These are phyloP conservation scores for Sordariomycetes sp. DNA, from an alignment of 2,329 filamentous ascomycete species.

Conservation along the genomic window DNA sequence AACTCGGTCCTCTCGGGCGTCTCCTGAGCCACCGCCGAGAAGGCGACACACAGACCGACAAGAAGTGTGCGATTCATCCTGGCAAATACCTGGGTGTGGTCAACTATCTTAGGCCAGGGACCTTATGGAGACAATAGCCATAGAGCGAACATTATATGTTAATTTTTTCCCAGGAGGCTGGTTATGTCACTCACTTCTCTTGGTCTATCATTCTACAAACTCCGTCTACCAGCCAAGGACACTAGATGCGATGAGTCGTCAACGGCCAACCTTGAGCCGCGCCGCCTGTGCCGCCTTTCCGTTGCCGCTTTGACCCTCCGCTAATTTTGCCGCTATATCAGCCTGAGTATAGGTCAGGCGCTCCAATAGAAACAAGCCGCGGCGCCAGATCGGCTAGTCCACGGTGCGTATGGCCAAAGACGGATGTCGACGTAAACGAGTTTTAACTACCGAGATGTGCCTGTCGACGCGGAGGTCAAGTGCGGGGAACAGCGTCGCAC, in stretches of 20 bases:
- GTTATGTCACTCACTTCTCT: not conserved
- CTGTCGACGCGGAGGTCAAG: not conserved
- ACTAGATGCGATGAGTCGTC: not conserved
- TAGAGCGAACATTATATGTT: not conserved
- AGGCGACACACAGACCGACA: not conserved
- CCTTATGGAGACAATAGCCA: not conserved
- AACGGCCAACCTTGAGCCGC: not conserved
- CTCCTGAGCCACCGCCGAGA: not conserved
- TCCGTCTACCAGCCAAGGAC: not conserved
- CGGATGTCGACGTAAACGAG: not conserved
- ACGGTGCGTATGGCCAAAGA: not conserved
- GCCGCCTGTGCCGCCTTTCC: not conserved
- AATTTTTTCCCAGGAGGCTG: not conserved
- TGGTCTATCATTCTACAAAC: not conserved
- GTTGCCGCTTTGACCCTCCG: not conserved
- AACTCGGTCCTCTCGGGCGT: slow-evolving; percentile 7
- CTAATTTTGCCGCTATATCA: not conserved
- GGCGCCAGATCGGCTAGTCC: not conserved
- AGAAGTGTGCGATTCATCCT: not conserved
- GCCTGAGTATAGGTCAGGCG: not conserved
- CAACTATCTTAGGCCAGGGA: not conserved
- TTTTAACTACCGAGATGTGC: not conserved
- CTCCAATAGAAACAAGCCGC: not conserved
- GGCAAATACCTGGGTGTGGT: not conserved
- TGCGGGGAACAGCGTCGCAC: not conserved